Evolutionary conservation across 2,329 filamentous ascomycete genomes (phyloP).

Genomic region (Aureobasidium sp.): DNA sequence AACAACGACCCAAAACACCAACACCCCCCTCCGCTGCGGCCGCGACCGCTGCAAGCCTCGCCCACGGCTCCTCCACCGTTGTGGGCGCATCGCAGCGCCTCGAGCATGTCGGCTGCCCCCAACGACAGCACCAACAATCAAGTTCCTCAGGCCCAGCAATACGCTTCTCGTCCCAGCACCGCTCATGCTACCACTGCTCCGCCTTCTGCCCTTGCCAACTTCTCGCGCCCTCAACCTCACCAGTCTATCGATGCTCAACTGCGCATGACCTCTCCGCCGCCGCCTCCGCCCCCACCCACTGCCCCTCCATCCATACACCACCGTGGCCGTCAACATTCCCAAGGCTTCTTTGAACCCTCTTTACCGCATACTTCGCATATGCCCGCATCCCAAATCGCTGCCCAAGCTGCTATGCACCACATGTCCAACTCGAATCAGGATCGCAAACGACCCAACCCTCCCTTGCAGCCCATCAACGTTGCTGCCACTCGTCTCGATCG

Average conservation of each 20-base stretch:
- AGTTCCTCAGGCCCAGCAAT: neutral
- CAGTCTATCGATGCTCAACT: conserved; percentile 29
- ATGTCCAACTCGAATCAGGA: conserved; percentile 24
- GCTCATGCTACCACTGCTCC: conserved; percentile 2
- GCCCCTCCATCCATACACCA: conserved; percentile 37
- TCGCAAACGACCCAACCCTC: conserved; percentile 68
- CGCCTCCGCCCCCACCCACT: neutral
- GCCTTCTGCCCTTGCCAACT: conserved; percentile 21
- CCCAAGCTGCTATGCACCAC: conserved; percentile 65
- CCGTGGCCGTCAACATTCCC: conserved; percentile 61
- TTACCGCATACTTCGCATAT: conserved; percentile 48
- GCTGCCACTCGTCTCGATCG: conserved; percentile 17
- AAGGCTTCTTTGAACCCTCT: conserved; percentile 69
- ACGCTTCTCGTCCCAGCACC: neutral
- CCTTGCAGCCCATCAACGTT: conserved; percentile 49
- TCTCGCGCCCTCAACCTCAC: conserved; percentile 25
- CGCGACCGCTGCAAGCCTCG: neutral
- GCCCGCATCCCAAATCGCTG: conserved; percentile 70
- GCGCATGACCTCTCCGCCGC: conserved; percentile 18
- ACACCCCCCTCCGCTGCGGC: neutral
- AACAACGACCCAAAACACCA: neutral
- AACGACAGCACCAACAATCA: neutral
- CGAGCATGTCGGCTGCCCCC: conserved; percentile 9
- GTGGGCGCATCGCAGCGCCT: conserved; percentile 8
- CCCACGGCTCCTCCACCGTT: neutral